Conservation (phyloP, 1,284 basidiomycete species). For the Austroboletus novae-zelandiae region DNA sequence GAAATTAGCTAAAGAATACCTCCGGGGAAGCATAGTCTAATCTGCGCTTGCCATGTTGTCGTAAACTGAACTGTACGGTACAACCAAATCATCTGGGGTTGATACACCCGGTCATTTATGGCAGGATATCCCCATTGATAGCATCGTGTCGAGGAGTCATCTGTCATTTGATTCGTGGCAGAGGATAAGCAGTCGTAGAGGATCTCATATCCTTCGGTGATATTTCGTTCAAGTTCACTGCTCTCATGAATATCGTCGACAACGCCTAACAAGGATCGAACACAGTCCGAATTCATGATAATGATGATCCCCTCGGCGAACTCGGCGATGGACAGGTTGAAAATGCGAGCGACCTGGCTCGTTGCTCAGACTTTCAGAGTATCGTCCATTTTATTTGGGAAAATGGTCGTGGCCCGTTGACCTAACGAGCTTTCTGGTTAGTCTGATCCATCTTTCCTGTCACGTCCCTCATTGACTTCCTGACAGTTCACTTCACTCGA, state of each 20-base stretch:
- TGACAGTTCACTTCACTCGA: slow-evolving; percentile 26
- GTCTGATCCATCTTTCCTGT: no score
- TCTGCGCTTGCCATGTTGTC: background rate
- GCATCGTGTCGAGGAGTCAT: no score
- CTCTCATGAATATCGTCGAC: slow-evolving; percentile 51
- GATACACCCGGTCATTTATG: no score
- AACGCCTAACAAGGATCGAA: slow-evolving; percentile 47
- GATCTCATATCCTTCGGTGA: slow-evolving; percentile 7
- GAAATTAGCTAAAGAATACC: background rate
- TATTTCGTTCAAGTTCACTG: slow-evolving; percentile 34
- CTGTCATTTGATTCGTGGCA: no score
- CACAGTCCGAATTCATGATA: slow-evolving; percentile 42
- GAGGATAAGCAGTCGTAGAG: no score
- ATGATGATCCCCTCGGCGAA: slow-evolving; percentile 26
- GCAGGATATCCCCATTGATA: no score
- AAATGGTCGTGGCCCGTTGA: slow-evolving; percentile 26
- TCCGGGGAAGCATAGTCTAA: background rate
- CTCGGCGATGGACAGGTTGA: no score
- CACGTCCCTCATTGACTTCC: no score
- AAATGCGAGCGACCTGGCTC: no score
- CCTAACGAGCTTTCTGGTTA: no score
- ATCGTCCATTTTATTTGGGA: slow-evolving; percentile 54
- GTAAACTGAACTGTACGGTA: background rate
- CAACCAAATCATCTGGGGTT: no score
- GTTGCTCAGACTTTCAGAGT: slow-evolving; percentile 40